Evolutionary conservation across 306 rosid genomes (phyloP).

Genomic region (Canavalia gladiata): DNA sequence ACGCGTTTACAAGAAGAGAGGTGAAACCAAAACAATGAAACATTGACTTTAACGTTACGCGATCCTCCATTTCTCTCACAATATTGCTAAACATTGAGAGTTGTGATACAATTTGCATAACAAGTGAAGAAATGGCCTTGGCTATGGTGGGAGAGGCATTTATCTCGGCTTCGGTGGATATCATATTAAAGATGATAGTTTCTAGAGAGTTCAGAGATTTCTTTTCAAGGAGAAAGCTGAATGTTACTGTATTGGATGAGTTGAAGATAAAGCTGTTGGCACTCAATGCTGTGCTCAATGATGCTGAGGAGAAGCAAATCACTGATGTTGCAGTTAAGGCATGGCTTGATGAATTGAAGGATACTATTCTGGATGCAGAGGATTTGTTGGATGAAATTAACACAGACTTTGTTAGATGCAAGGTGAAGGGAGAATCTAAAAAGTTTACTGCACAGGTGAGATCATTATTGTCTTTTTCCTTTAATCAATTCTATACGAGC

Average conservation of each 20-base stretch:
- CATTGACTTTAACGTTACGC: background rate
- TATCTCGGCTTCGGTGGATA: slow-evolving; percentile 26
- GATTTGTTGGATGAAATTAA: slow-evolving; percentile 35
- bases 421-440: background rate
- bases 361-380: slow-evolving; percentile 32
- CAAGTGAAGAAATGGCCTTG: background rate
- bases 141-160: slow-evolving; percentile 21
- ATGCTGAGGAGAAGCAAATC: slow-evolving; percentile 44
- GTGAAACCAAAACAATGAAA: background rate
- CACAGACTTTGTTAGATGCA: background rate
- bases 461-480: slow-evolving; percentile 43
- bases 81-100: background rate
- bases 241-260: slow-evolving; percentile 15
- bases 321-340: background rate
- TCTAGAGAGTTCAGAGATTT: slow-evolving; percentile 33
- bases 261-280: slow-evolving; percentile 16
- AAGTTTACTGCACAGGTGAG: slow-evolving; percentile 40
- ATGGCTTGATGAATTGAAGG: slow-evolving; percentile 46
- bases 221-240: slow-evolving; percentile 7
- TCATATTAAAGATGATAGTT: background rate
- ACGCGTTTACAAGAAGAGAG: background rate
- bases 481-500: slow-evolving; percentile 39
- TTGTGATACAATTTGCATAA: background rate
- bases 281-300: slow-evolving; percentile 34
- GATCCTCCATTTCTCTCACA: background rate